Percentiles rank a stretch among this genome's conserved stretches.
phyloP scores from a whole-genome alignment of 2,329 filamentous ascomycete genomes.

The Xylaria sp. region DNA sequence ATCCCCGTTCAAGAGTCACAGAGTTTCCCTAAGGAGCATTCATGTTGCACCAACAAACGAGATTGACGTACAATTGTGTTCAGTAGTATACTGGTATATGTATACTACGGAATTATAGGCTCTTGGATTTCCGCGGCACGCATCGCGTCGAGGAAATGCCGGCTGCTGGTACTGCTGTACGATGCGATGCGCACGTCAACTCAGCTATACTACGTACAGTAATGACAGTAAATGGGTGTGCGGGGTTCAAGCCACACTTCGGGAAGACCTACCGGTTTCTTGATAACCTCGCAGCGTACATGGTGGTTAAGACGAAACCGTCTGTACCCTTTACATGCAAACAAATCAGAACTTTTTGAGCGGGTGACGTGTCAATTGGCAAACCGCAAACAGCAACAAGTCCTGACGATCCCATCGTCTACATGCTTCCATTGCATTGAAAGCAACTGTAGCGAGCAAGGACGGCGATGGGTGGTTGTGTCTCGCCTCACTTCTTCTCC shows the following conservation, averaged over 20 bases:
- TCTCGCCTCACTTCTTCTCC: slow-evolving; percentile 7
- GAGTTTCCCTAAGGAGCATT: not conserved
- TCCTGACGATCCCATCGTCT: slow-evolving; percentile 12
- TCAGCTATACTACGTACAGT: not conserved
- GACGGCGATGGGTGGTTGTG: slow-evolving; percentile 1
- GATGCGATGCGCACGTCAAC: not conserved
- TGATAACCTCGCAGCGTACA: slow-evolving; percentile 13
- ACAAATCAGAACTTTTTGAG: slow-evolving; percentile 12
- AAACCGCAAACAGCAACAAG: slow-evolving; percentile 14
- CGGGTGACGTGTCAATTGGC: slow-evolving; percentile 11
- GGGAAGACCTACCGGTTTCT: slow-evolving; percentile 13
- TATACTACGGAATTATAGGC: not conserved
- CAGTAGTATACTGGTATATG: not conserved
- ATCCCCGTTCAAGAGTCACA: not conserved
- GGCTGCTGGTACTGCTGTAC: not conserved
- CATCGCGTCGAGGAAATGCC: slow-evolving; percentile 5
- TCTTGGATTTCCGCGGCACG: not conserved
- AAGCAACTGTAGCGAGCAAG: not conserved
- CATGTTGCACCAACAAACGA: slow-evolving; percentile 1
- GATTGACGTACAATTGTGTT: slow-evolving; percentile 6
- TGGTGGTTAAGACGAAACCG: slow-evolving; percentile 2
- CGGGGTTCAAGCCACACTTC: slow-evolving; percentile 15
- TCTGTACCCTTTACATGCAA: slow-evolving; percentile 13
- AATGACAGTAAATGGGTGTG: not conserved
- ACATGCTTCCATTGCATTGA: slow-evolving; percentile 15